A percentile compares a stretch with the other conserved stretches of the same genome.
Conservation (phyloP, 179 eudicot species). For the Beta macrorhiza region DNA sequence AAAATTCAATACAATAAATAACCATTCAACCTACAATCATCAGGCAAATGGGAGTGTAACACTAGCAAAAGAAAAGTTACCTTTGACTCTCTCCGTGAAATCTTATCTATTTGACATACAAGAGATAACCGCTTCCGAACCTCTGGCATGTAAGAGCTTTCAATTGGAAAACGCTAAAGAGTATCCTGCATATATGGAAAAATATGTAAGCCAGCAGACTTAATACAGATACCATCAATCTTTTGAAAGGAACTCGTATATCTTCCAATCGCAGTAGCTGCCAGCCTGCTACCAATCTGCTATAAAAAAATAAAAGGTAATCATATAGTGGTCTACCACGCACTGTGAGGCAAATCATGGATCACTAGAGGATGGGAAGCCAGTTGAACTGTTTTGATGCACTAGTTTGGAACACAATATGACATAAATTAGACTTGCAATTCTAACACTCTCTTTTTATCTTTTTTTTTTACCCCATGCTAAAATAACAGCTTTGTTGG, state of each 20-base stretch:
- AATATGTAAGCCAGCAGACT: slow-evolving; percentile 15
- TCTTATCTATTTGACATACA: slow-evolving; percentile 87
- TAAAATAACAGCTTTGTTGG: background rate
- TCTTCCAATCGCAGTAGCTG: background rate
- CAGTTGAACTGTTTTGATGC: background rate
- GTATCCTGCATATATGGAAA: slow-evolving; percentile 52
- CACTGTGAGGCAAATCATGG: too few species aligned
- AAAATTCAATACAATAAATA: background rate
- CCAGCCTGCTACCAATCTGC: background rate
- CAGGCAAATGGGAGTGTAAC: slow-evolving; percentile 13
- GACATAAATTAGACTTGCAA: too few species aligned
- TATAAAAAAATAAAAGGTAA: background rate
- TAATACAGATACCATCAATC: background rate
- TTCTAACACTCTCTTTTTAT: background rate
- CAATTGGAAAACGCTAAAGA: slow-evolving; percentile 76
- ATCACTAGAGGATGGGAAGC: background rate
- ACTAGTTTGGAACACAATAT: too few species aligned
- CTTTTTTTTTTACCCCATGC: background rate
- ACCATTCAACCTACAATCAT: background rate
- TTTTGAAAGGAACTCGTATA: background rate
- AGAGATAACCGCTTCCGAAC: slow-evolving; percentile 70
- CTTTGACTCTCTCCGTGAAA: slow-evolving; percentile 71
- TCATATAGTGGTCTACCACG: background rate
- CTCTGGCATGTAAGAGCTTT: slow-evolving; percentile 83
- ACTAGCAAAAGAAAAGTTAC: slow-evolving; percentile 33